These are phyloP conservation scores for Tephrocybe rancida DNA, from an alignment of 768 basidiomycete genomes.

Conservation along the genomic window DNA sequence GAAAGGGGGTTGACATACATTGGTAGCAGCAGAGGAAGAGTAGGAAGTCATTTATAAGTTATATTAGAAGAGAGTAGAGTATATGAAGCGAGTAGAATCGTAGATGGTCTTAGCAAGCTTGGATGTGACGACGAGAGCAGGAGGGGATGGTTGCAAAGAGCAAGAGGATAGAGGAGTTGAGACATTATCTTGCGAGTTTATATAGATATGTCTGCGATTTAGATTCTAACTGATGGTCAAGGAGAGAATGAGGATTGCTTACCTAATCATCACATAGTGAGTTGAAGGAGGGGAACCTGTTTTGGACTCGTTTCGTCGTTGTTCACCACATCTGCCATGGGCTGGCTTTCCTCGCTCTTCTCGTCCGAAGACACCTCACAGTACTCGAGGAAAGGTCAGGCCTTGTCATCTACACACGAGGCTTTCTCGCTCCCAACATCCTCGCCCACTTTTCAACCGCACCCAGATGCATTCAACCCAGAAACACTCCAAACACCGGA, in stretches of 20 bases:
- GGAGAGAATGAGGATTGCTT: not conserved
- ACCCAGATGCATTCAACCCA: constrained; percentile 62
- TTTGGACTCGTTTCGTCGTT: not conserved
- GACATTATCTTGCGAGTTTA: not conserved
- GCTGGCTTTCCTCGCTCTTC: constrained; percentile 75
- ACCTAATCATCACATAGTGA: constrained; percentile 5
- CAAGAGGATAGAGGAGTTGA: not conserved
- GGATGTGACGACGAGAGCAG: not conserved
- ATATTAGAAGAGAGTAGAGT: not conserved
- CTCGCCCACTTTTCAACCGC: constrained; percentile 56
- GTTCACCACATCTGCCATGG: constrained; percentile 44
- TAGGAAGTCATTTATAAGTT: not conserved
- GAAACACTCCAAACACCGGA: constrained; percentile 55
- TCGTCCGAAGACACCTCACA: constrained; percentile 46
- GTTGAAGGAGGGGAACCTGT: not conserved
- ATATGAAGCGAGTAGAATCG: not conserved
- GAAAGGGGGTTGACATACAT: not conserved
- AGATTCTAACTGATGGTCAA: not conserved
- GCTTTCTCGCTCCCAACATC: constrained; percentile 85
- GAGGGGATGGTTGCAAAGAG: not conserved
- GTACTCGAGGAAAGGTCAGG: constrained; percentile 58
- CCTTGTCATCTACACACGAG: constrained; percentile 80
- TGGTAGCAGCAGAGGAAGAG: not conserved
- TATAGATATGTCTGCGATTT: not conserved
- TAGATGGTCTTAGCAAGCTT: not conserved